These are phyloP conservation scores for Vitis vinifera DNA, from an alignment of 164 flowering plant species.

Conservation along the genomic window DNA sequence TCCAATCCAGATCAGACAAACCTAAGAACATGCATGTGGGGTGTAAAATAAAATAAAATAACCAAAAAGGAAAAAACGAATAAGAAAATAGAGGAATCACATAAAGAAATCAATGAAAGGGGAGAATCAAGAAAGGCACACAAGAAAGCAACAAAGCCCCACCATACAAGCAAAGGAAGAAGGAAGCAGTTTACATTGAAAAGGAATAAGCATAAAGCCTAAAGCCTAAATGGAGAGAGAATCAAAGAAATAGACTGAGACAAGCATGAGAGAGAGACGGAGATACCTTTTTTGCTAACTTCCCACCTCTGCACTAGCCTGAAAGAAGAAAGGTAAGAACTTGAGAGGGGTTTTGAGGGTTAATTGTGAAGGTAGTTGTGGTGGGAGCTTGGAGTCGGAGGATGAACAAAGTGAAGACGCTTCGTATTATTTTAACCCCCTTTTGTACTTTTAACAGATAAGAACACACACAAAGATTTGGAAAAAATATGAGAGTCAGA, in stretches of 20 bases:
- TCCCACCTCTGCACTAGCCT: too few relatives aligned
- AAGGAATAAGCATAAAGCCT: constrained; percentile 17
- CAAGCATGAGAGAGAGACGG: too few relatives aligned
- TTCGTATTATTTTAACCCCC: too few relatives aligned
- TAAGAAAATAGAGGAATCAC: constrained; percentile 1
- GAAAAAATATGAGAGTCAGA: constrained; percentile 5
- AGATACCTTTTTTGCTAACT: too few relatives aligned
- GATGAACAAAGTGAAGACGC: too few relatives aligned
- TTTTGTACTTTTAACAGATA: not conserved
- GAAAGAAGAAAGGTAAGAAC: too few relatives aligned
- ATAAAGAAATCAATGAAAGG: constrained; percentile 1
- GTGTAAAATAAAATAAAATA: constrained; percentile 12
- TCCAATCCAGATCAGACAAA: constrained; percentile 64
- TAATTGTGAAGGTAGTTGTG: too few relatives aligned
- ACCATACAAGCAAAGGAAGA: constrained; percentile 20
- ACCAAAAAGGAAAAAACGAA: not conserved
- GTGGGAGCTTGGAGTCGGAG: too few relatives aligned
- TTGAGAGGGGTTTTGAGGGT: too few relatives aligned
- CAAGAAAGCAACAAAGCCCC: constrained; percentile 24
- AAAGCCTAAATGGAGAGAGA: not conserved
- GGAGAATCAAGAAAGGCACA: constrained; percentile 16
- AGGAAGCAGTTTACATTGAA: constrained; percentile 10
- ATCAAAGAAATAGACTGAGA: constrained; percentile 1
- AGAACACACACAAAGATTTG: not conserved
- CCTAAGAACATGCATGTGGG: constrained; percentile 52